Conservation (phyloP, 2,329 filamentous ascomycete genomes). For the Scleromitrula shiraiana region DNA sequence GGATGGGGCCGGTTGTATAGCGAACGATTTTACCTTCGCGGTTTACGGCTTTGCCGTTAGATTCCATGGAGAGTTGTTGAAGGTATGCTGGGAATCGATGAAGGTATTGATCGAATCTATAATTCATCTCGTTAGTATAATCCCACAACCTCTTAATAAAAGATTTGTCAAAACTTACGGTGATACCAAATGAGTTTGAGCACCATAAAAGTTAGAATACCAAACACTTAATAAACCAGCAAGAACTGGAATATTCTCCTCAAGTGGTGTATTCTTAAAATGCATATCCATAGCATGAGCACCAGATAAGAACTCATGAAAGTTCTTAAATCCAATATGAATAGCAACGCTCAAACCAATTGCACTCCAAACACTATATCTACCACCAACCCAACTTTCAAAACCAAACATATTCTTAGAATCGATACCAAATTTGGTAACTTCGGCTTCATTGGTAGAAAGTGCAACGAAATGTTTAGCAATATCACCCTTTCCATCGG, state of each 20-base stretch:
- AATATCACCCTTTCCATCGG: constrained; percentile 69
- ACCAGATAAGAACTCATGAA: constrained; percentile 89
- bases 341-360: constrained; percentile 91
- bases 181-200: constrained; percentile 93
- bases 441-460: constrained; percentile 90
- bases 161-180: constrained; percentile 54
- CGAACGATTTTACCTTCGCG: constrained; percentile 83
- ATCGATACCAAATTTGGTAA: constrained; percentile 98
- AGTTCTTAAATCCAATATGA: constrained; percentile 96
- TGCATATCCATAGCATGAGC: constrained; percentile 98
- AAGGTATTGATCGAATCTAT: constrained; percentile 94
- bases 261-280: constrained; percentile 83
- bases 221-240: constrained; percentile 92
- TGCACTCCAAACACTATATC: constrained; percentile 98
- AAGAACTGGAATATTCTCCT: constrained; percentile 90
- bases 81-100: constrained; percentile 98
- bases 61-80: constrained; percentile 99
- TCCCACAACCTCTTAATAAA: constrained; percentile 12
- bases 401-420: constrained; percentile 99
- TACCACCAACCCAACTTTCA: constrained; percentile 95
- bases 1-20: constrained; percentile 92
- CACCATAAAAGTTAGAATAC: constrained; percentile 98
- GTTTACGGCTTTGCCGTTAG: constrained; percentile 95
- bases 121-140: constrained; percentile 38
- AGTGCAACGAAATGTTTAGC: constrained; percentile 98